Base-by-base conservation (phyloP, 169 alveolate species). In the Plasmodium adleri region DNA sequence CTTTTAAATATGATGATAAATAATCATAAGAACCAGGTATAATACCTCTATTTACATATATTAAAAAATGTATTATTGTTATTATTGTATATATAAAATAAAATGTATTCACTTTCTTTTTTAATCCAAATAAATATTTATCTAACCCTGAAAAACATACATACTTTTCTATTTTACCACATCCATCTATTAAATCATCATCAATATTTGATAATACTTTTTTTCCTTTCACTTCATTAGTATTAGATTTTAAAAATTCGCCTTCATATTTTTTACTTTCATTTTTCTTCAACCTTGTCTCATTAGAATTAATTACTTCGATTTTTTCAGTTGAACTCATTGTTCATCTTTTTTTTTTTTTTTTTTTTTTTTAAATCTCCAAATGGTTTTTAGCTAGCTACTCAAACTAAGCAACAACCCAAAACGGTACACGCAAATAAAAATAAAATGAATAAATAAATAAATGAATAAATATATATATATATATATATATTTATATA, bases 1-100 rank as follows among this genome's bases (percentile, higher is more conserved):
- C 70, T 45, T 50, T 78, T 45, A 78, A 70, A 28, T 78, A 66
- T 8, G 78, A 49, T 15, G 89, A 64, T 50, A 78, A 49, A 32
- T 52, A 78, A 45, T 78, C 89, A 59, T 78, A 78, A n/a, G 89
- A 78, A 3, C 89, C 89, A 2, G 89, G 76, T 9, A 78, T 64
- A 9, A 66, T 64, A 64, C 89, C 89, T 78, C 89, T 78, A 58
- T 78, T 78, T 17, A 67, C 71, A 32, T 78, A 78, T 28, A 78
- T 66, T 15, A 71, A 50, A 50, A 78, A 66, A 66, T 78, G 68
- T 20, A 78, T 66, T 59, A 54, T 49, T 1, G 89, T 78, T 28
- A 78, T 9, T 9, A 78, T 17, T 13, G 50, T n/a, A 39, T 78
- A 78, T 5, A 78, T 78, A n/a, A 78, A 78, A 3, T 63, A 78